Conservation (phyloP, 352 stramenopile genomes). For the Globisporangium carolinianum region DNA sequence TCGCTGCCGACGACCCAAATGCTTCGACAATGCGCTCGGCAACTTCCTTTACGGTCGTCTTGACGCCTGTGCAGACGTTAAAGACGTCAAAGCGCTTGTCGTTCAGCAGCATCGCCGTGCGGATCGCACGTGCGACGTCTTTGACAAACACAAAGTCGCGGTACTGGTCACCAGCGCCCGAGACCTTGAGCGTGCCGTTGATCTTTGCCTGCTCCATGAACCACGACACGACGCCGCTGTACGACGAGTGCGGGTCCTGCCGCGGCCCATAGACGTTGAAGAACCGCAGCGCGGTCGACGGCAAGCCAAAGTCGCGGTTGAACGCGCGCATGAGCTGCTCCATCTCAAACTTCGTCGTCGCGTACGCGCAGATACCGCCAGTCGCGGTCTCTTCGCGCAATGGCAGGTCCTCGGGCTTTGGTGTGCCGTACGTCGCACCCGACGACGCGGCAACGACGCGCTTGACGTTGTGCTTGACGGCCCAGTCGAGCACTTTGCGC, state of each 20-base stretch:
- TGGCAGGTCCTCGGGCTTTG: constrained; percentile 55
- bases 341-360: constrained; percentile 83
- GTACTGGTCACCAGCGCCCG: constrained; percentile 70
- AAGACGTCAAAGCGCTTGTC: constrained; percentile 76
- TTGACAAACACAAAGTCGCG: constrained; percentile 86
- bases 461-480: constrained; percentile 64
- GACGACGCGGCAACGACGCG: constrained; percentile 75
- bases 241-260: constrained; percentile 77
- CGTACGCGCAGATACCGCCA: constrained; percentile 75
- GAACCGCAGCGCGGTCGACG: constrained; percentile 72
- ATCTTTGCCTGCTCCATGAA: constrained; percentile 86
- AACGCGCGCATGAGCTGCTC: constrained; percentile 72
- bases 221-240: constrained; percentile 80
- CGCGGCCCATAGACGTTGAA: constrained; percentile 84
- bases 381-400: constrained; percentile 66
- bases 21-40: constrained; percentile 61
- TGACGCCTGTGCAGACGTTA: constrained; percentile 78
- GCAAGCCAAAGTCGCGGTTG: constrained; percentile 59
- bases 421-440: constrained; percentile 67
- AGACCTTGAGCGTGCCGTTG: constrained; percentile 77
- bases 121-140: constrained; percentile 74
- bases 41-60: constrained; percentile 59
- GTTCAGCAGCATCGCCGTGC: constrained; percentile 62
- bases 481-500: constrained; percentile 78
- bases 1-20: constrained; percentile 55